Percentiles rank a stretch among this genome's conserved stretches.
Conservation (phyloP, 1,139 yeast species). For the Debaryomycetaceae sp. region DNA sequence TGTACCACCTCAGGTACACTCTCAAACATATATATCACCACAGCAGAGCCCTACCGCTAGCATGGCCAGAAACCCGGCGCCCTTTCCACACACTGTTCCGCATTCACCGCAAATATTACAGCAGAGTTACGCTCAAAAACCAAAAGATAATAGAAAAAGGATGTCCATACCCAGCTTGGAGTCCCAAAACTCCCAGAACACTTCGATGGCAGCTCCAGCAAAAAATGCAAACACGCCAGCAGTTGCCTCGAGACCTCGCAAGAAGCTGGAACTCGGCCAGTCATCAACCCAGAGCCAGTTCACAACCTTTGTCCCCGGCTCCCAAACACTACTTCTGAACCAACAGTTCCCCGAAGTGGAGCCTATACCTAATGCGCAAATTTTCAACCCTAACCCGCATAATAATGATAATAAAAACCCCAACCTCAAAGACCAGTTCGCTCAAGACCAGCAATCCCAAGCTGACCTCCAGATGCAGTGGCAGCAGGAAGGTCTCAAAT, state of each 20-base stretch:
- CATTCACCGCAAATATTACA: background rate
- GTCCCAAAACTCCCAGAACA: slow-evolving; percentile 3
- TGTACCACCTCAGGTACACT: slow-evolving; percentile 10
- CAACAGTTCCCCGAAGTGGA: background rate
- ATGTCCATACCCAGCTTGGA: background rate
- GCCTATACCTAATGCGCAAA: background rate
- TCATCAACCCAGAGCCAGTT: background rate
- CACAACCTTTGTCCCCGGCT: background rate
- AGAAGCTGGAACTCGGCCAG: background rate
- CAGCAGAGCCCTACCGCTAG: background rate
- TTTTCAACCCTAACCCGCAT: background rate
- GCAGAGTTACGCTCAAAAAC: background rate
- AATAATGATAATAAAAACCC: slow-evolving; percentile 3
- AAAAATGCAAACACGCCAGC: background rate
- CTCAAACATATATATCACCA: slow-evolving; percentile 3
- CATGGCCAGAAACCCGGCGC: background rate
- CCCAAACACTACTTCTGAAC: background rate
- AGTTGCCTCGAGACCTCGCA: background rate
- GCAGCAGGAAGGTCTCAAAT: slow-evolving; percentile 12
- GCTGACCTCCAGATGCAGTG: slow-evolving; percentile 18
- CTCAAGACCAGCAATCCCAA: slow-evolving; percentile 16
- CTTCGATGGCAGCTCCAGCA: slow-evolving; percentile 10
- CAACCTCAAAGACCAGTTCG: background rate
- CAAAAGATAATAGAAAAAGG: background rate
- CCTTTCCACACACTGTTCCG: background rate